phyloP scores from a whole-genome alignment of 352 stramenopile species.

The Phytophthora constricta region DNA sequence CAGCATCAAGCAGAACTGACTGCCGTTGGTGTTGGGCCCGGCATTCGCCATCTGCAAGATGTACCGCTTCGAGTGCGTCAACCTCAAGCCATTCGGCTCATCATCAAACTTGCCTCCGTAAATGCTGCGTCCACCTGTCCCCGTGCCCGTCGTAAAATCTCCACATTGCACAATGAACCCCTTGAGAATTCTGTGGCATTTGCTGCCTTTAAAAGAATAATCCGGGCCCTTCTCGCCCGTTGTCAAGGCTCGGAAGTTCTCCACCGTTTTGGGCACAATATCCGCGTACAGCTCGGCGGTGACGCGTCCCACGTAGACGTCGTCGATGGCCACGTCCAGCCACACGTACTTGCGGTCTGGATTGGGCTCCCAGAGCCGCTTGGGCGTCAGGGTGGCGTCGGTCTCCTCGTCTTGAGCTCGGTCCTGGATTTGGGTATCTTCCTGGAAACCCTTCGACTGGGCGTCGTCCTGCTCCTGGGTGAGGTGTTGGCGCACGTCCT shows the following conservation, averaged over 20 bases:
- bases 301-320: slow-evolving; percentile 70
- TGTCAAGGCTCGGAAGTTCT: slow-evolving; percentile 97
- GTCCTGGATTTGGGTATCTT: slow-evolving; percentile 6
- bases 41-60: slow-evolving; percentile 98
- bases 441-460: slow-evolving; percentile 2
- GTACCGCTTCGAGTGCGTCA: slow-evolving; percentile 84
- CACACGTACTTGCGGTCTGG: slow-evolving; percentile 84
- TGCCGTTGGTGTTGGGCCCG: slow-evolving; percentile 97
- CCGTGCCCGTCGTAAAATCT: slow-evolving; percentile 94
- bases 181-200: slow-evolving; percentile 98
- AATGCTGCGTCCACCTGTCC: slow-evolving; percentile 96
- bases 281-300: slow-evolving; percentile 93
- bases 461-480: slow-evolving; percentile 16
- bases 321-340: slow-evolving; percentile 85
- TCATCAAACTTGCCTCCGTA: slow-evolving; percentile 98
- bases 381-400: slow-evolving; percentile 18
- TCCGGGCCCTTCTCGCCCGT: slow-evolving; percentile 95
- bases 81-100: slow-evolving; percentile 91
- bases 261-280: slow-evolving; percentile 96
- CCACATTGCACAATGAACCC: slow-evolving; percentile 99
- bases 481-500: slow-evolving; percentile 8
- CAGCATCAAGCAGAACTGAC: slow-evolving; percentile 99
- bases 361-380: slow-evolving; percentile 56
- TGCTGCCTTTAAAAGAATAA: slow-evolving; percentile 96
- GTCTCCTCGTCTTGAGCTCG: slow-evolving; percentile 10